phyloP scores from a whole-genome alignment of 2,329 filamentous ascomycete species.

The Cercospora citrullina region DNA sequence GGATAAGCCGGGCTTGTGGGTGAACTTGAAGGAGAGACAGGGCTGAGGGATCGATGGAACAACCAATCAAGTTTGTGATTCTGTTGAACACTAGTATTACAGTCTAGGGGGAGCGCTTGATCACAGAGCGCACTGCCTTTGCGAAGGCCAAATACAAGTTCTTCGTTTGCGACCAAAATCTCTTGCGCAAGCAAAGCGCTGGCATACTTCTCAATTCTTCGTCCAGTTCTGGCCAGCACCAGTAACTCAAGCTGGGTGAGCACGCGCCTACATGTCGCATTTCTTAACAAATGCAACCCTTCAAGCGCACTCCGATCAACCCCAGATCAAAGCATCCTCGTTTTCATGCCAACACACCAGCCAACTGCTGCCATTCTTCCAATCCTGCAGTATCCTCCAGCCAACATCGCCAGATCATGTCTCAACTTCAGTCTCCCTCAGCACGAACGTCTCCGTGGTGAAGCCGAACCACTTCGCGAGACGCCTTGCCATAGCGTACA shows the following conservation, averaged over 20 bases:
- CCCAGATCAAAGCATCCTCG: neutral
- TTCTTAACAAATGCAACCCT: neutral
- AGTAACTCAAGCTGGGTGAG: too few species aligned
- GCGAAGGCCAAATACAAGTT: too few species aligned
- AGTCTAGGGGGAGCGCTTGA: too few species aligned
- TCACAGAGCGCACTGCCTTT: too few species aligned
- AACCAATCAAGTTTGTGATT: too few species aligned
- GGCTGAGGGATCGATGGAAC: neutral
- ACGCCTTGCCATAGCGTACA: constrained; percentile 14
- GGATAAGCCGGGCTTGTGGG: constrained; percentile 41
- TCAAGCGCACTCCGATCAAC: neutral
- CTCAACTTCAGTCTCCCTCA: constrained; percentile 6
- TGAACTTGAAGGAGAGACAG: neutral
- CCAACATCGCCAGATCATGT: neutral
- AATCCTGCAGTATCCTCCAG: neutral
- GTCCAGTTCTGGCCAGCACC: too few species aligned
- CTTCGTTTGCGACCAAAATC: too few species aligned
- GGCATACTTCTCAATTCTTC: too few species aligned
- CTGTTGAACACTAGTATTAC: too few species aligned
- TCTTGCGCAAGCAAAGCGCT: too few species aligned
- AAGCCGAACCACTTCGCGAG: constrained; percentile 22
- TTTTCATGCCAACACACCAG: neutral
- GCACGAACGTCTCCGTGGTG: constrained; percentile 5
- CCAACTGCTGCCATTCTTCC: neutral
- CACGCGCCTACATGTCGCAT: neutral